These are phyloP conservation scores for Podila horticola DNA, from an alignment of 192 early-diverging fungal genomes.

Conservation along the genomic window DNA sequence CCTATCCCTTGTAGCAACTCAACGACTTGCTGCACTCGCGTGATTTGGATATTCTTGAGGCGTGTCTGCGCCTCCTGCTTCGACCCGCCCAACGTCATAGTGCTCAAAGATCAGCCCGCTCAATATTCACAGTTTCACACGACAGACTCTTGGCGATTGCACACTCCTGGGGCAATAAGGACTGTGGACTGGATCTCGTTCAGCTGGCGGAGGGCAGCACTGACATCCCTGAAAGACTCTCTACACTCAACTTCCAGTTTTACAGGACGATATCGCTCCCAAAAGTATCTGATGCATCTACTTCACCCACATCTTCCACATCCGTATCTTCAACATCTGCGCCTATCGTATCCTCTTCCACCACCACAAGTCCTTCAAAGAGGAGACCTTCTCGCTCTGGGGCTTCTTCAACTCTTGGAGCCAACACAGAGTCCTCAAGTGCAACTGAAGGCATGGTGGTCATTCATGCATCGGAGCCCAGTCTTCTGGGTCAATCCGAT, in stretches of 20 bases:
- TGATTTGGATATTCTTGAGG: conserved; percentile 85
- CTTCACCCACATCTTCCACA: conserved; percentile 3
- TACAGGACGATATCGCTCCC: conserved; percentile 59
- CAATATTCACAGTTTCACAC: conserved; percentile 65
- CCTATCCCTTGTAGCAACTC: conserved; percentile 70
- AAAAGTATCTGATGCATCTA: conserved; percentile 18
- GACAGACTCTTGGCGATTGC: conserved; percentile 68
- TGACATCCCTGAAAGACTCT: conserved; percentile 51
- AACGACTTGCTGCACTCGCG: conserved; percentile 79
- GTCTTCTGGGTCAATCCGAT: conserved; percentile 51
- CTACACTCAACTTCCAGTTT: conserved; percentile 68
- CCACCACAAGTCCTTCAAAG: conserved; percentile 8
- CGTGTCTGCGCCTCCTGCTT: conserved; percentile 82
- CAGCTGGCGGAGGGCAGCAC: conserved; percentile 54
- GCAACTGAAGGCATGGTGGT: conserved; percentile 65
- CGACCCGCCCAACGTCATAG: conserved; percentile 91
- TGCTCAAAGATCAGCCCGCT: conserved; percentile 76
- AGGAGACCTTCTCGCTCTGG: conserved; percentile 27
- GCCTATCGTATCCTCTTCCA: neutral
- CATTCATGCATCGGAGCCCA: conserved; percentile 60
- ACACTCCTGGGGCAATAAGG: conserved; percentile 69
- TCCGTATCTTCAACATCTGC: conserved; percentile 10
- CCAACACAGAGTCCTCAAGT: conserved; percentile 1
- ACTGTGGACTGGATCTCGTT: conserved; percentile 59
- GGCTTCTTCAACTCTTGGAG: conserved; percentile 4